Conservation (phyloP, 805 yeast species). For the Pichia kluyveri region DNA sequence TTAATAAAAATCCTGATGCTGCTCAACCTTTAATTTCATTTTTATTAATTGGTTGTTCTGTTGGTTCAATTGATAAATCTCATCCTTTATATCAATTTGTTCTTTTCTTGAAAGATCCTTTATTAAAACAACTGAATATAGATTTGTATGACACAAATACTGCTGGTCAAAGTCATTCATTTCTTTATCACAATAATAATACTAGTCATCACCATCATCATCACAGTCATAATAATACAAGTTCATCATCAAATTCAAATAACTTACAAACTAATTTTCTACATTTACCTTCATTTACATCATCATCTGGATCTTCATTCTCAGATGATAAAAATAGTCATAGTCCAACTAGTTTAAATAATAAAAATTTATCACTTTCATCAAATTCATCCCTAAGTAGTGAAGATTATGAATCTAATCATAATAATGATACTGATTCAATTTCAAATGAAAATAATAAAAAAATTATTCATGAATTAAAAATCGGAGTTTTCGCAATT, state of each 20-base stretch:
- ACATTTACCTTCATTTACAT: background rate
- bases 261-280: background rate
- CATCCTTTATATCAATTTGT: conserved; percentile 25
- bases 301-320: background rate
- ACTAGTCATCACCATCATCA: too few relatives aligned
- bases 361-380: background rate
- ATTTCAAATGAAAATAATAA: background rate
- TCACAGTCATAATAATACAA: background rate
- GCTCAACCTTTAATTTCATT: conserved; percentile 25
- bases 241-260: background rate
- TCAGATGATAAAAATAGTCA: background rate
- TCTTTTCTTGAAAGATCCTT: conserved; percentile 13
- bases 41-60: conserved; percentile 26
- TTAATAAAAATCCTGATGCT: conserved; percentile 17
- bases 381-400: background rate
- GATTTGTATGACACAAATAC: conserved; percentile 15
- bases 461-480: conserved; percentile 13
- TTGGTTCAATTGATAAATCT: conserved; percentile 17
- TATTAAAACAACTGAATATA: conserved; percentile 22
- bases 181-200: too few relatives aligned
- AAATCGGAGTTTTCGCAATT: conserved; percentile 21
- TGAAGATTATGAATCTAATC: background rate
- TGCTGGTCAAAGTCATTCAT: too few relatives aligned
- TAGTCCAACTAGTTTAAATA: background rate
- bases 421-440: background rate